A percentile compares a stretch with the other conserved stretches of the same genome.
Conservation (phyloP, 2,329 filamentous ascomycete species). For the Annulohypoxylon truncatum region DNA sequence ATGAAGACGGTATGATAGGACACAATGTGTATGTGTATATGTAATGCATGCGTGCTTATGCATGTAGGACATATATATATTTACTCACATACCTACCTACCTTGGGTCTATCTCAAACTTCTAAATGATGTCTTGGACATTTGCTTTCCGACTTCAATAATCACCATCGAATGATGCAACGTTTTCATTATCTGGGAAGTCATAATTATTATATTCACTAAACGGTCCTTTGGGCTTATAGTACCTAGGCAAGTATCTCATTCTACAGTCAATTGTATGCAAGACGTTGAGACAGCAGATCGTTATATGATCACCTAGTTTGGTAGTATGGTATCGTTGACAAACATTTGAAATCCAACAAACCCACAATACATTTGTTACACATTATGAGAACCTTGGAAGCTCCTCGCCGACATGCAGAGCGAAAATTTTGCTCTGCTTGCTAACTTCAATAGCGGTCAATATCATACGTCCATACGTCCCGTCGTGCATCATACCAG, state of each 20-base stretch:
- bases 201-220: not conserved
- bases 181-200: not conserved
- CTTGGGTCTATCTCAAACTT: too few relatives aligned
- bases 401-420: slow-evolving; percentile 12
- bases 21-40: not conserved
- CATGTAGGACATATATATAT: not conserved
- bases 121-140: not conserved
- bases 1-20: not conserved
- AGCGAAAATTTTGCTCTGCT: slow-evolving; percentile 13
- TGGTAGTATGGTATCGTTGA: slow-evolving; percentile 38
- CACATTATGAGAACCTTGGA: slow-evolving; percentile 8
- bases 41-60: not conserved
- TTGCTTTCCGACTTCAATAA: not conserved
- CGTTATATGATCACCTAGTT: slow-evolving; percentile 19
- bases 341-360: slow-evolving; percentile 37
- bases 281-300: slow-evolving; percentile 12
- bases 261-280: too few relatives aligned
- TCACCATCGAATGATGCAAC: not conserved
- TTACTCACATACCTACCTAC: too few relatives aligned
- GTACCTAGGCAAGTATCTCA: too few relatives aligned
- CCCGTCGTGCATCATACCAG: slow-evolving; percentile 33
- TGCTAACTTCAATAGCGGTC: slow-evolving; percentile 17
- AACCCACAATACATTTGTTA: slow-evolving; percentile 19
- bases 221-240: not conserved
- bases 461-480: slow-evolving; percentile 26